Percentiles rank a stretch among this genome's conserved stretches.
Conservation (phyloP, 768 basidiomycete species). For the Boletus bicolor region DNA sequence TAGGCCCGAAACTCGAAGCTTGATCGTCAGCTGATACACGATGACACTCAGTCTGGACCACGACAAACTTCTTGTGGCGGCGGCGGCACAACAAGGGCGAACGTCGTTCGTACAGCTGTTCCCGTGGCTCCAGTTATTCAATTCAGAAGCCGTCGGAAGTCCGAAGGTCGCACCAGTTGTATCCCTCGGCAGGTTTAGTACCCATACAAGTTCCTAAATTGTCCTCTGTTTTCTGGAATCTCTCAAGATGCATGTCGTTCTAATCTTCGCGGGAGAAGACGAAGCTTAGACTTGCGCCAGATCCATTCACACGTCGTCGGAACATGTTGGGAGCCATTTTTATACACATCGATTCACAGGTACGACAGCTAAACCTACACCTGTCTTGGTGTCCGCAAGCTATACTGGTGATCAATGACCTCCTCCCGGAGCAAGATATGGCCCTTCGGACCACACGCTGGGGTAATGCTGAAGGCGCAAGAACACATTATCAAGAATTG, state of each 20-base stretch:
- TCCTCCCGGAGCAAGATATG: not conserved
- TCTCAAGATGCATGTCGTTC: constrained; percentile 1
- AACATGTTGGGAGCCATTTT: constrained; percentile 4
- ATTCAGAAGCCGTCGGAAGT: constrained; percentile 4
- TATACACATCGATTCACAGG: constrained; percentile 3
- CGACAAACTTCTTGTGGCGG: not conserved
- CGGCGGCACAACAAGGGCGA: not conserved
- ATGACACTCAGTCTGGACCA: not conserved
- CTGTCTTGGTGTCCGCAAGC: constrained; percentile 6
- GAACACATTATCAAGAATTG: constrained; percentile 3
- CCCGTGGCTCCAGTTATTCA: constrained; percentile 4
- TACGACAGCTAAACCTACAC: constrained; percentile 8
- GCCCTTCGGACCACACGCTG: not conserved
- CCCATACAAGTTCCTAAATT: not conserved
- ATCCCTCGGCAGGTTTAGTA: not conserved
- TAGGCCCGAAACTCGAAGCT: not conserved
- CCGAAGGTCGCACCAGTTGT: not conserved
- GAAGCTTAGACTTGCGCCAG: not conserved
- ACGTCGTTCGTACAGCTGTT: not conserved
- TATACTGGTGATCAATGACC: constrained; percentile 11
- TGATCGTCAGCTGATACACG: not conserved
- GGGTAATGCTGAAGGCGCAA: not conserved
- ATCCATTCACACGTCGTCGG: constrained; percentile 23
- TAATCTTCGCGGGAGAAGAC: constrained; percentile 30
- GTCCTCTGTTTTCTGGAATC: not conserved